These are phyloP conservation scores for Spatholobus suberectus DNA, from an alignment of 306 rosid genomes.

Conservation along the genomic window DNA sequence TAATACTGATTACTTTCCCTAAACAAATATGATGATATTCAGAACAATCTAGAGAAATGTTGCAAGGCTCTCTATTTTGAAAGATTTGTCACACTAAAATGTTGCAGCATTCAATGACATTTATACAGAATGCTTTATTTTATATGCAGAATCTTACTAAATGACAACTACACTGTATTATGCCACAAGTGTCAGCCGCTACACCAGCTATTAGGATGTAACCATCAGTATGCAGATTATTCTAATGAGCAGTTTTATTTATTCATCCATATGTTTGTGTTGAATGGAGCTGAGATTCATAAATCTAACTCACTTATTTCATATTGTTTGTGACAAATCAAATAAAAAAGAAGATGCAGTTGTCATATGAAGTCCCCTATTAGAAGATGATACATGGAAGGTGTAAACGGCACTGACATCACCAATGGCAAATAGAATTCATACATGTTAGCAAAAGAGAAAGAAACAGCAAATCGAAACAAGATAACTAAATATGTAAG, in stretches of 20 bases:
- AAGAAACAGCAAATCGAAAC: slow-evolving; percentile 32
- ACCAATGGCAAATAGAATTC: slow-evolving; percentile 9
- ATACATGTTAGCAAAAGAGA: background rate
- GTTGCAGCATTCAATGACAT: background rate
- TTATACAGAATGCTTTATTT: background rate
- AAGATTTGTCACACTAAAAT: slow-evolving; percentile 3
- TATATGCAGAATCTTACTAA: background rate
- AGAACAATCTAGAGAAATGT: background rate
- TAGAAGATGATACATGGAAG: slow-evolving; percentile 26
- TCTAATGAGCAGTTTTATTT: background rate
- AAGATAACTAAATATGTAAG: background rate
- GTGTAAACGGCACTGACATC: slow-evolving; percentile 13
- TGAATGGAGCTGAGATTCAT: background rate
- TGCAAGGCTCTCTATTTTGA: background rate
- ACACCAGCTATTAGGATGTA: background rate
- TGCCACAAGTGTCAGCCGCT: slow-evolving; percentile 15
- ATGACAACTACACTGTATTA: slow-evolving; percentile 28
- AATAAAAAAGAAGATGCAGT: slow-evolving; percentile 14
- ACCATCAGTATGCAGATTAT: slow-evolving; percentile 5
- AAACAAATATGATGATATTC: background rate
- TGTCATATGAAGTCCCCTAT: slow-evolving; percentile 10
- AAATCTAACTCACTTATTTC: slow-evolving; percentile 7
- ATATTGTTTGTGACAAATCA: slow-evolving; percentile 4
- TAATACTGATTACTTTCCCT: background rate
- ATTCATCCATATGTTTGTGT: slow-evolving; percentile 13